Base-by-base conservation (phyloP, 768 basidiomycete genomes). In the Calvatia gigantea region DNA sequence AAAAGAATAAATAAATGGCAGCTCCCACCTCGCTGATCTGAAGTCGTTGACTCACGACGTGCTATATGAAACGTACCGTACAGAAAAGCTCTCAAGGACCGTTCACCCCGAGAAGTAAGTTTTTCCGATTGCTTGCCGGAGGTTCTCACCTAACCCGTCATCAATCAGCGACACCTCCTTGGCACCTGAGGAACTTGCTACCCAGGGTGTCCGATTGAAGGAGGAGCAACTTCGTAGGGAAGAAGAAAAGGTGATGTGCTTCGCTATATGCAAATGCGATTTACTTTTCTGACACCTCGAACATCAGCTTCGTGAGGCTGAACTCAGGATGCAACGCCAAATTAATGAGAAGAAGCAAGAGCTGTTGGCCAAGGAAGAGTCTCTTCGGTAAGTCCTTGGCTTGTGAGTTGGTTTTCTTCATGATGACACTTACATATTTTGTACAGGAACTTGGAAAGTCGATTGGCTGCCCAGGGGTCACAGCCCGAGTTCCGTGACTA, bases 301-400 rank as follows among this genome's bases (percentile, higher is more conserved):
- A 35, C 35, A 42, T 52, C 62, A 92, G 87, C 81, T 99, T 61
- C 93, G 96, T 59, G 97, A 99, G 75, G 91, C 98, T 71, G 97
- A 99, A 71, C 83, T 98, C 71, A 95, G 94, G 71, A 94, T 98
- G 27, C 95, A 98, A 72, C 84, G 97, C 46, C 97, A 99, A 78
- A 93, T 99, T 72, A 92, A 91, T 68, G 91, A 98, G 78, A 95
- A 96, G 77, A 81, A 94, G 66, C 96, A 98, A 69, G 96, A 98
- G 68, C 75, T 98, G 58, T 74, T 97, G 65, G 97, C 96, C 37
- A 97, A 96, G 70, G 96, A 97, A 70, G 95, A 97, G 71, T 90
- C 91, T 41, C 88, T 93, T 64, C 83, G 89, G 89, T 90, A 58
- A 51, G 81, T 58, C 7, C 54, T 52, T 52, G n/a, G 51, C 15